Base-by-base conservation (phyloP, 2,329 filamentous ascomycete species). In the Furcasterigmium furcatum region DNA sequence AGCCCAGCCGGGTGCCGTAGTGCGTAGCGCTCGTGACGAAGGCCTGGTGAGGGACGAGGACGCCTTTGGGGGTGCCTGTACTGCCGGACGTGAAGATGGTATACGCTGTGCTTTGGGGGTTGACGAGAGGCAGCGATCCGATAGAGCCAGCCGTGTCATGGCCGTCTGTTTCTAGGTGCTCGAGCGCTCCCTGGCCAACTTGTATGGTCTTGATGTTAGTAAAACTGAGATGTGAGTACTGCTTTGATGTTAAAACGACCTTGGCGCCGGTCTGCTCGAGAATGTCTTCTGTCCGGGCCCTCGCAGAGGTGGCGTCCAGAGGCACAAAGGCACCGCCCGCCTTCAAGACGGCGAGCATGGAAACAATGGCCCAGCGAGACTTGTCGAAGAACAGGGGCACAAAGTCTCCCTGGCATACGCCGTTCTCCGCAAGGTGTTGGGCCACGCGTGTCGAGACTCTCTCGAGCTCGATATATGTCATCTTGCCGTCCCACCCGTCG, bases 51-150 rank as follows among this genome's bases (percentile, higher is more conserved):
- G 66, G 66, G 46, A 76, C 64, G 32, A 82, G 68, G 4, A 83
- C 78, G 21, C 81, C 81, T 63, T 84, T 84, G 1, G 81, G 81
- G 45, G 72, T 74, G 6, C 81, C 80, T 0, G 81, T 84, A 46
- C 78, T 84, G 10, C 80, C 80, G 1, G 80, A 84, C 9, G 80
- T 84, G 57, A 83, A 84, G 55, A 84, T 81, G 53, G 83, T 32
- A 32, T 38, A 44, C 24, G 24, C 24, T 27, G 24, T 27, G 24
- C 24, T 18, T 34, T 5, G 9, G 9, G 27, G 41, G 14, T 41
- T 18, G 27, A 39, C 43, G 10, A 45, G 24, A 27, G 24, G 24
- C 24, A 27, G 24, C 7, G 24, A 27, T 27, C 24, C 24, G 24
- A 27, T 27, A 27, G 24, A 27, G 24, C 24, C 24, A 27, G 24